A percentile compares a stretch with the other conserved stretches of the same genome.
Conservation (phyloP, 139 green algal genomes). For the Picochlorum sp. region DNA sequence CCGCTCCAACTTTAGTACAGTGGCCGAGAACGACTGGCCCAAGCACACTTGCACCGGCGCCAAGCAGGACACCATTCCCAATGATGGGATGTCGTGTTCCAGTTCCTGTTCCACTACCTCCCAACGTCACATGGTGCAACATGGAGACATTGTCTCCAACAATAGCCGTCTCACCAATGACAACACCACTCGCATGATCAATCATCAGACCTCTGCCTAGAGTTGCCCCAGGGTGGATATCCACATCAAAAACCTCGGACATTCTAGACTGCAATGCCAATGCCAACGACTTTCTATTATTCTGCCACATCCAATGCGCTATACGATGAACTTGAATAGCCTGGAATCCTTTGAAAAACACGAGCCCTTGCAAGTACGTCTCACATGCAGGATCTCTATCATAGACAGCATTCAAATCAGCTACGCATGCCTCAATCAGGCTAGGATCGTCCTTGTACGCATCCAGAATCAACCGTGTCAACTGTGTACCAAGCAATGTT, state of each 20-base stretch:
- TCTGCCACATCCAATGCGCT: conserved; percentile 77
- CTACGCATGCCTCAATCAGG: conserved; percentile 55
- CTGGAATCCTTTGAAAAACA: conserved; percentile 95
- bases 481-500: conserved; percentile 87
- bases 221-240: conserved; percentile 88
- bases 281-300: conserved; percentile 66
- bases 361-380: conserved; percentile 68
- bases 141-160: conserved; percentile 90
- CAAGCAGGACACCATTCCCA: conserved; percentile 78
- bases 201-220: conserved; percentile 91
- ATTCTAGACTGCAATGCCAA: conserved; percentile 64
- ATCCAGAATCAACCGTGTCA: conserved; percentile 81
- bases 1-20: conserved; percentile 77
- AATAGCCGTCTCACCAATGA: conserved; percentile 94
- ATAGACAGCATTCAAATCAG: conserved; percentile 70
- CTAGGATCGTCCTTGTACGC: conserved; percentile 38
- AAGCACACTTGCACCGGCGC: conserved; percentile 75
- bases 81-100: conserved; percentile 63
- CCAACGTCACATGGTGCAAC: conserved; percentile 91
- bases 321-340: conserved; percentile 91
- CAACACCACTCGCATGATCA: conserved; percentile 74
- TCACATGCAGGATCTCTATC: conserved; percentile 89
- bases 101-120: conserved; percentile 70
- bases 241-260: conserved; percentile 77
- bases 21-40: conserved; percentile 66